Base-by-base conservation (phyloP, 2,329 filamentous ascomycete species). In the Reticulascus tulasneorum region DNA sequence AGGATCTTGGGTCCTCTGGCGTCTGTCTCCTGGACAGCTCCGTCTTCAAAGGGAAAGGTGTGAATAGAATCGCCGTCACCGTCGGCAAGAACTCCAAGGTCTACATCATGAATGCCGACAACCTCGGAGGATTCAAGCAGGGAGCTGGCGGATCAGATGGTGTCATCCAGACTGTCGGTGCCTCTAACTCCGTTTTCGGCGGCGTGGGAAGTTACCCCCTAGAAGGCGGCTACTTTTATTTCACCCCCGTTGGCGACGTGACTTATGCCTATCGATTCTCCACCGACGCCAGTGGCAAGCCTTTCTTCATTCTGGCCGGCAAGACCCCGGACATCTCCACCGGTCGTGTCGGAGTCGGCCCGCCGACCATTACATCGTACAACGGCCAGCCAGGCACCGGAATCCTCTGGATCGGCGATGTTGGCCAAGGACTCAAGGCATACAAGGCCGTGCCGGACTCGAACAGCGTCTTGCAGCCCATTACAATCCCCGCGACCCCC, bases 221-320 rank as follows among this genome's bases (percentile, higher is more conserved):
- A 2, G 64, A 66, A 42, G 64, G 64, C 15, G 64, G 64, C 9
- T 68, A 60, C 30, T 58, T 68, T 39, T 68, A 67, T 21, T 37
- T 33, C 12, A 36, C 41, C 29, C 32, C 56, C 48, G 34, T 55
- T 49, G 18, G 54, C 49, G 31, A 50, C 37, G 30, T 46, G 48
- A 21, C 47, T 35, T 18, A 46, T 40, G 29, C 42, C 23, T 24
- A 45, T 27, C 10, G 37, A 28, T 23, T 53, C 16, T 16, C 49
- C 31, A 23, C 57, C 38, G 30, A 46, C 18, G 38, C 31, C 11
- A 40, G 33, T 5, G 40, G 40, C 24, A 33, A 16, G 1, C 61
- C 62, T 9, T 45, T 55, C 3, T 63, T 65, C 42, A 56, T 57
- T 9, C 49, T 49, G 2, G 54, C 53, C 4, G 55, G 56, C 17